A percentile compares a stretch with the other conserved stretches of the same genome.
phyloP scores from a whole-genome alignment of 257 asterid species.

The Eustoma russellianum region DNA sequence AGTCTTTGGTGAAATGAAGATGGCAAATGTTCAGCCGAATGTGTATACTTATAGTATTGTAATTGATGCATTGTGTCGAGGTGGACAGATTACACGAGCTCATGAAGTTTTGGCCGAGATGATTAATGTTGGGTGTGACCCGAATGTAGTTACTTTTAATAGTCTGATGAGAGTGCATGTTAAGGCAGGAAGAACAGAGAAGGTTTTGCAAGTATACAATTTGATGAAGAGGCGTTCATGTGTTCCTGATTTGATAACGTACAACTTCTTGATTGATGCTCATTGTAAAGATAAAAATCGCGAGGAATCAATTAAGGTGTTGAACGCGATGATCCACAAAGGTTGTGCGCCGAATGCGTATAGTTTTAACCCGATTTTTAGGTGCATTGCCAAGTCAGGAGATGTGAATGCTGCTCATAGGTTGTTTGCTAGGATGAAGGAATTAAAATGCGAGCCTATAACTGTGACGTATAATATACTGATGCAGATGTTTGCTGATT shows the following conservation, averaged over 20 bases:
- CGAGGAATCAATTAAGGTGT: constrained; percentile 66
- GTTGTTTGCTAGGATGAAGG: constrained; percentile 64
- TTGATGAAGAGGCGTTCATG: constrained; percentile 78
- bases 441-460: constrained; percentile 46
- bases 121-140: constrained; percentile 59
- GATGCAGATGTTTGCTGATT: constrained; percentile 81
- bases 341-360: constrained; percentile 54
- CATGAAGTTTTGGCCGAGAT: constrained; percentile 84
- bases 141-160: constrained; percentile 74
- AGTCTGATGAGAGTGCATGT: constrained; percentile 85
- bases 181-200: constrained; percentile 83
- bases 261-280: constrained; percentile 63
- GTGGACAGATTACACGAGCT: constrained; percentile 84
- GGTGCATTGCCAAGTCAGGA: constrained; percentile 52
- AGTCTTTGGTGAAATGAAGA: constrained; percentile 70
- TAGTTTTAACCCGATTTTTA: constrained; percentile 72
- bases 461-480: constrained; percentile 63
- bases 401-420: constrained; percentile 84
- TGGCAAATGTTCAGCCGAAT: constrained; percentile 45
- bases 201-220: constrained; percentile 73
- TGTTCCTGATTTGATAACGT: constrained; percentile 65
- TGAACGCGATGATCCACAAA: constrained; percentile 52
- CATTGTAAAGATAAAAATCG: constrained; percentile 77
- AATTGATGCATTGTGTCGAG: constrained; percentile 83
- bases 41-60: constrained; percentile 73